These are phyloP conservation scores for Septoria linicola DNA, from an alignment of 2,329 filamentous ascomycete species.

Conservation along the genomic window DNA sequence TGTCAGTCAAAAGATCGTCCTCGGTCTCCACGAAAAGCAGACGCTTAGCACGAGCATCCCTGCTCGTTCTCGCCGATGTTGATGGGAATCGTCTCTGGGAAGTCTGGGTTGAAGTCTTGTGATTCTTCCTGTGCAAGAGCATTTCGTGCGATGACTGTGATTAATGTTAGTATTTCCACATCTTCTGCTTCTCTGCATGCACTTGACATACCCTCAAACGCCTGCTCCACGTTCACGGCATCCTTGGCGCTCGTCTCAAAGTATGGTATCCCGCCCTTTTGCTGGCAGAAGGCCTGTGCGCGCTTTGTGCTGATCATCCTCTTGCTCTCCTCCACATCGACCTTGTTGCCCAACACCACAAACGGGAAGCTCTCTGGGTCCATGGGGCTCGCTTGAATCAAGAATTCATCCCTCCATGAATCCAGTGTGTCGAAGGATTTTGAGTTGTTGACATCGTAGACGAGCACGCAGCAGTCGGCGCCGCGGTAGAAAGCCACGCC, in stretches of 20 bases:
- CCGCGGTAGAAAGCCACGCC: conserved; percentile 97
- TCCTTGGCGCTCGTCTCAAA: conserved; percentile 99
- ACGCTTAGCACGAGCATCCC: conserved; percentile 77
- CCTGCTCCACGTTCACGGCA: conserved; percentile 94
- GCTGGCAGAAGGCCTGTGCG: conserved; percentile 95
- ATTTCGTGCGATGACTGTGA: conserved; percentile 86
- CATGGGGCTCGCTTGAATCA: conserved; percentile 94
- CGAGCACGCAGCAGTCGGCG: conserved; percentile 95
- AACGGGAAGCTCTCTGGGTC: conserved; percentile 98
- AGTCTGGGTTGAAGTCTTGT: conserved; percentile 95
- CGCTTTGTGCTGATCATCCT: conserved; percentile 93
- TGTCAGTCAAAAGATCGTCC: too few relatives aligned
- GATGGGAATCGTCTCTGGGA: conserved; percentile 97
- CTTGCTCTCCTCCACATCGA: conserved; percentile 97
- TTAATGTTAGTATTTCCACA: conserved; percentile 15
- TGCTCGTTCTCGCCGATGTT: conserved; percentile 92
- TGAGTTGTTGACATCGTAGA: conserved; percentile 98
- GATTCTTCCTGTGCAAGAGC: conserved; percentile 95
- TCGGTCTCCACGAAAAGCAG: too few relatives aligned
- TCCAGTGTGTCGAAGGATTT: conserved; percentile 99
- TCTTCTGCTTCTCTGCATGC: not conserved
- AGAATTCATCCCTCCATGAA: conserved; percentile 96
- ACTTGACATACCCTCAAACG: conserved; percentile 62
- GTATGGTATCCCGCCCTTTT: conserved; percentile 95
- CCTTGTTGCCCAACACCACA: conserved; percentile 97